These are phyloP conservation scores for Flueggea neowawraea DNA, from an alignment of 441 rosid species.

Conservation along the genomic window DNA sequence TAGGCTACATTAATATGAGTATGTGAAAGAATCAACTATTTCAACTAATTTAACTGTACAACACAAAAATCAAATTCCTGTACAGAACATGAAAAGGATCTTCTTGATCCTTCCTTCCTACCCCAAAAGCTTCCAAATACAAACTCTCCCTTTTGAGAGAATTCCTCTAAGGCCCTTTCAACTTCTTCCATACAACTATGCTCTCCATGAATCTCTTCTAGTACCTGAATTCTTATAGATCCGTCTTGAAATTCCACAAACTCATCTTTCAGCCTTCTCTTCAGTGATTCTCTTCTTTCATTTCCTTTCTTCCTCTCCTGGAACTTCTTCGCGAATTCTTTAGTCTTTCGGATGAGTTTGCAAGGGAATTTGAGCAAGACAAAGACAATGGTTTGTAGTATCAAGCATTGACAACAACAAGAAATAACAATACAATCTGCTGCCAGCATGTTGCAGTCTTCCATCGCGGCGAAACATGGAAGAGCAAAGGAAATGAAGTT, in stretches of 20 bases:
- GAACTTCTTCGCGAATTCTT: conserved; percentile 42
- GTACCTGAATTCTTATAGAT: conserved; percentile 16
- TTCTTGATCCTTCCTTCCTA: conserved; percentile 22
- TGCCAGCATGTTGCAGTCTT: conserved; percentile 55
- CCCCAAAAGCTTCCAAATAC: conserved; percentile 93
- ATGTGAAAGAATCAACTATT: conserved; percentile 16
- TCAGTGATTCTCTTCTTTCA: conserved; percentile 4
- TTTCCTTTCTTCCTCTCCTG: conserved; percentile 19
- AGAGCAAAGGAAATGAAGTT: conserved; percentile 13
- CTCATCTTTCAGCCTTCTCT: conserved; percentile 7
- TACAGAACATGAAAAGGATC: conserved; percentile 15
- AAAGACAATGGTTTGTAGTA: conserved; percentile 54
- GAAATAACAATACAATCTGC: conserved; percentile 72
- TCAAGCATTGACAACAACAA: conserved; percentile 83
- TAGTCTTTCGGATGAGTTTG: conserved; percentile 50
- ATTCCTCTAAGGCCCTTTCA: conserved; percentile 52
- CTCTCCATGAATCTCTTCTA: conserved; percentile 21
- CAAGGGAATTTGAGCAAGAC: conserved; percentile 54
- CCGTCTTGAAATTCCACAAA: conserved; percentile 19
- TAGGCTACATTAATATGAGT: conserved; percentile 3
- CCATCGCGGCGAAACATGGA: conserved; percentile 38
- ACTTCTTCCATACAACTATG: conserved; percentile 49
- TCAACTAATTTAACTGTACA: conserved; percentile 41
- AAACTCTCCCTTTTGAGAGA: conserved; percentile 59
- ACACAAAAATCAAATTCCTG: conserved; percentile 33